A percentile compares a stretch with the other conserved stretches of the same genome.
These are phyloP conservation scores for Talaromyces pinophilus DNA, from an alignment of 2,329 filamentous ascomycete genomes.

Conservation along the genomic window DNA sequence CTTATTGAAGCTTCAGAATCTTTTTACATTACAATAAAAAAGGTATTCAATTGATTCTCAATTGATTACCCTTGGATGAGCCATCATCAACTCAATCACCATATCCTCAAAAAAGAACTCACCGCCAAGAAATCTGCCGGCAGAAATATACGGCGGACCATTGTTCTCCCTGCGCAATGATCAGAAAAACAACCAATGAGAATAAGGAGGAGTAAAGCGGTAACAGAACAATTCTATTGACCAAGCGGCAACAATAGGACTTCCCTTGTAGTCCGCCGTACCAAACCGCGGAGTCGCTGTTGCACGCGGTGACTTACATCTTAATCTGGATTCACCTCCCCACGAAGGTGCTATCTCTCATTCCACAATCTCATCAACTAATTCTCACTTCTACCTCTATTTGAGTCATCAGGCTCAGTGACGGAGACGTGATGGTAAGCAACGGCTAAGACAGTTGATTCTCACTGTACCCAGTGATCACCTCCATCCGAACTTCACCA, in stretches of 20 bases:
- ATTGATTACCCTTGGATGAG: not conserved
- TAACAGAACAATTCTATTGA: not conserved
- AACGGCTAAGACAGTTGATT: not conserved
- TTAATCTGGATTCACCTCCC: not conserved
- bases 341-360: not conserved
- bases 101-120: constrained; percentile 1
- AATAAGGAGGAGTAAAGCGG: not conserved
- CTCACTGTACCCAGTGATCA: constrained; percentile 1
- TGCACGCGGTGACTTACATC: not conserved
- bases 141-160: not conserved
- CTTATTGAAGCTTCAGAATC: not conserved
- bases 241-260: not conserved
- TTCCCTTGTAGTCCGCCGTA: not conserved
- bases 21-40: not conserved
- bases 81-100: not conserved
- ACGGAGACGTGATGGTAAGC: constrained; percentile 8
- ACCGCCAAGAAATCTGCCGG: constrained; percentile 9
- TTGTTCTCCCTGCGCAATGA: not conserved
- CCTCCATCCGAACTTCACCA: not conserved
- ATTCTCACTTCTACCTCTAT: not conserved
- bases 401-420: not conserved
- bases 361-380: not conserved
- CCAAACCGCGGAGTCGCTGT: not conserved
- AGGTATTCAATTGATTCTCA: not conserved
- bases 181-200: not conserved